A percentile compares a stretch with the other conserved stretches of the same genome.
These are phyloP conservation scores for Teratosphaeria zuluensis DNA, from an alignment of 2,329 filamentous ascomycete species.

Conservation along the genomic window DNA sequence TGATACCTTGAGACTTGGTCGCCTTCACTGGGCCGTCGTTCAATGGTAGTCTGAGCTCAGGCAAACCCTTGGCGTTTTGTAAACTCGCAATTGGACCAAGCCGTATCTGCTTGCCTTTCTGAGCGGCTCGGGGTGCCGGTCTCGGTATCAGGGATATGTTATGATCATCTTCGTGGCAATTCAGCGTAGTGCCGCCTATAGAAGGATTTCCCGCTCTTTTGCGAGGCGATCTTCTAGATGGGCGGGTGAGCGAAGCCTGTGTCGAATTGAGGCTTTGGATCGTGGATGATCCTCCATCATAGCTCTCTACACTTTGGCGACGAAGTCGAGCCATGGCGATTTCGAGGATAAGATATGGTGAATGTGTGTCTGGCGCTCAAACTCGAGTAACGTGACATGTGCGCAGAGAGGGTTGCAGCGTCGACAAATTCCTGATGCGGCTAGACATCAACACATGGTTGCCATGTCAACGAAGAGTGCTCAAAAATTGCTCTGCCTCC, in stretches of 20 bases:
- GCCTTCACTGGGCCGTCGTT: background rate
- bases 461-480: background rate
- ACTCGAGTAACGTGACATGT: background rate
- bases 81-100: slow-evolving; percentile 3
- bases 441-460: background rate
- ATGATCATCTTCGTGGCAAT: background rate
- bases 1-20: background rate
- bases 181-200: background rate
- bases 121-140: background rate
- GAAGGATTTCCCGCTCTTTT: background rate
- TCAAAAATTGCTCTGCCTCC: too few species aligned
- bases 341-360: background rate
- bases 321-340: slow-evolving; percentile 3
- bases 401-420: background rate
- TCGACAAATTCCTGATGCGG: background rate
- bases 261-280: background rate
- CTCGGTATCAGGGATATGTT: background rate
- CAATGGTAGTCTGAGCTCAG: background rate
- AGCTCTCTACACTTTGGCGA: slow-evolving; percentile 1
- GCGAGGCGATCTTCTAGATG: background rate
- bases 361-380: background rate
- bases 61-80: background rate
- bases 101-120: slow-evolving; percentile 5
- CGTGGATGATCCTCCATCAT: background rate
- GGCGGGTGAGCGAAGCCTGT: background rate